These are phyloP conservation scores for Rugonectria rugulosa DNA, from an alignment of 2,329 filamentous ascomycete genomes.

Conservation along the genomic window DNA sequence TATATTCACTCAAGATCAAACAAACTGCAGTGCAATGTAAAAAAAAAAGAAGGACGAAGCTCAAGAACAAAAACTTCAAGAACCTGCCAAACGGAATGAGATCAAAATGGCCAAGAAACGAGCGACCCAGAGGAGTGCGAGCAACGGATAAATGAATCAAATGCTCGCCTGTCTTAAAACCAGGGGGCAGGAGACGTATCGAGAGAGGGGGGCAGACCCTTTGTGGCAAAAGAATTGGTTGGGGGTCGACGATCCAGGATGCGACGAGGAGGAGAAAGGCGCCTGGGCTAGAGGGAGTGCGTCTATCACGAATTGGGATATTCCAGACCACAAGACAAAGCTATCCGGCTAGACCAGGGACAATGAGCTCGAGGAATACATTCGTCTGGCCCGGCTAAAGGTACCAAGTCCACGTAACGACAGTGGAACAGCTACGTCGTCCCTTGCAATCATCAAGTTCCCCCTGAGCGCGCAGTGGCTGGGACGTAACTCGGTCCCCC, in stretches of 20 bases:
- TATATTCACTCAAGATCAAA: neutral
- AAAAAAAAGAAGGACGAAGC: neutral
- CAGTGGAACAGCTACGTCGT: neutral
- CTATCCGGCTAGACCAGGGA: neutral
- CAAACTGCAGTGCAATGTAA: neutral
- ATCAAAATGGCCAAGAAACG: neutral
- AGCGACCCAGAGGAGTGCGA: slow-evolving; percentile 22
- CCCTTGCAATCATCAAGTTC: slow-evolving; percentile 8
- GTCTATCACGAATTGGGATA: slow-evolving; percentile 2
- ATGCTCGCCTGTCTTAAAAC: slow-evolving; percentile 24
- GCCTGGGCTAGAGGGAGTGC: slow-evolving; percentile 13
- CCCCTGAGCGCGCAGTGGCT: slow-evolving; percentile 14
- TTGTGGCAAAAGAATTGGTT: slow-evolving; percentile 34
- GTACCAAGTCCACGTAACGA: neutral
- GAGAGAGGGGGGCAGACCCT: slow-evolving; percentile 29
- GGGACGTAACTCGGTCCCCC: neutral
- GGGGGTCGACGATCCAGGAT: slow-evolving; percentile 26
- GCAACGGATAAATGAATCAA: slow-evolving; percentile 38
- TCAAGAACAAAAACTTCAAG: slow-evolving; percentile 10
- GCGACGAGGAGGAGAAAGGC: slow-evolving; percentile 12
- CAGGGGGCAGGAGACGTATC: slow-evolving; percentile 34
- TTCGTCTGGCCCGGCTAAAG: neutral
- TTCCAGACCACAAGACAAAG: neutral
- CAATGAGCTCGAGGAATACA: neutral
- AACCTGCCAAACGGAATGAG: slow-evolving; percentile 8